Conservation (phyloP, 257 asterid species). For the Phtheirospermum japonicum region DNA sequence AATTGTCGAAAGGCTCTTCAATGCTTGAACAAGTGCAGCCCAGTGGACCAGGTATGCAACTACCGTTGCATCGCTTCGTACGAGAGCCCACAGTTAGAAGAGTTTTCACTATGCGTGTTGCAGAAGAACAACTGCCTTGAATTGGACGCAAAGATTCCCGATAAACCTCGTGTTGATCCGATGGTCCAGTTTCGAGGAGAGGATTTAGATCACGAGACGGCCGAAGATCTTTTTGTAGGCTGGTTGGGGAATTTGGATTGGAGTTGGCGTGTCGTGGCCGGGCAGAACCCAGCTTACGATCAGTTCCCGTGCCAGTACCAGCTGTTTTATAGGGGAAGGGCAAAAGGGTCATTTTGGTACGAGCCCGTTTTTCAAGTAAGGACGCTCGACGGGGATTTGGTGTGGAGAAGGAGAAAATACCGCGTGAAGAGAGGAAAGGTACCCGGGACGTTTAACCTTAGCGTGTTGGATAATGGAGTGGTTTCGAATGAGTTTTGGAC, state of each 20-base stretch:
- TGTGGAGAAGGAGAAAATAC: slow-evolving; percentile 85
- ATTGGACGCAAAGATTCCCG: slow-evolving; percentile 79
- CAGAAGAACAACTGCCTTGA: slow-evolving; percentile 86
- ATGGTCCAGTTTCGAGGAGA: slow-evolving; percentile 62
- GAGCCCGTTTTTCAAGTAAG: slow-evolving; percentile 86
- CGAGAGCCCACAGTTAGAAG: slow-evolving; percentile 72
- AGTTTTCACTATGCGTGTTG: slow-evolving; percentile 76
- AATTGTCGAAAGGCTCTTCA: slow-evolving; percentile 85
- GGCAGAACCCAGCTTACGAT: slow-evolving; percentile 97
- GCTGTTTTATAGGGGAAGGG: slow-evolving; percentile 78
- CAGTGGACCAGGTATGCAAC: slow-evolving; percentile 92
- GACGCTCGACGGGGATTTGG: slow-evolving; percentile 58
- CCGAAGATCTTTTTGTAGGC: slow-evolving; percentile 89
- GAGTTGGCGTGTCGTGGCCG: slow-evolving; percentile 97
- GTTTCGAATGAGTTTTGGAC: slow-evolving; percentile 90
- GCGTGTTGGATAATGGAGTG: slow-evolving; percentile 92
- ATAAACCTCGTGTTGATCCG: slow-evolving; percentile 60
- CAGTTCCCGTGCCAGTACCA: slow-evolving; percentile 97
- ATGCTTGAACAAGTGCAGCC: slow-evolving; percentile 87
- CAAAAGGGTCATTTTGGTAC: slow-evolving; percentile 92
- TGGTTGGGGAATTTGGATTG: slow-evolving; percentile 79
- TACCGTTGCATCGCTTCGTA: slow-evolving; percentile 81
- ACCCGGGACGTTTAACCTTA: slow-evolving; percentile 71
- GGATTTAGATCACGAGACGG: slow-evolving; percentile 54
- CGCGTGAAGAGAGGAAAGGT: slow-evolving; percentile 69